Evolutionary conservation across 116 monocot species (phyloP).

Genomic region (Trichopus zeylanicus): DNA sequence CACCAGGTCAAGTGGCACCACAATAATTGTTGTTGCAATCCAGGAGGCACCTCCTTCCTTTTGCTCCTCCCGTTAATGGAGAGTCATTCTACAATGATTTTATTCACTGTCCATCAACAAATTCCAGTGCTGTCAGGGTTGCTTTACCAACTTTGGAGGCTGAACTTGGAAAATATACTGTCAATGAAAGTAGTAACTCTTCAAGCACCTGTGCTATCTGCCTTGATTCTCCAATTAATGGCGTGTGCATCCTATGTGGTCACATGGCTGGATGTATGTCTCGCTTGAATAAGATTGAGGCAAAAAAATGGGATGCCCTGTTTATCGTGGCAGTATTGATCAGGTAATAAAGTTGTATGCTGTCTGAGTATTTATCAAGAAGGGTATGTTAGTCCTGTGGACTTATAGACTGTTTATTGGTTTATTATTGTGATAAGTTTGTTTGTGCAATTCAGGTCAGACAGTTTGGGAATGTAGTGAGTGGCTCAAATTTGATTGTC

Average conservation of each 20-base stretch:
- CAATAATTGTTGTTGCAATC: neutral
- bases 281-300: conserved; percentile 72
- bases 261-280: conserved; percentile 98
- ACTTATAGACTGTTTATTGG: too few species aligned
- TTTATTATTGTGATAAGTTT: too few species aligned
- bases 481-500: too few species aligned
- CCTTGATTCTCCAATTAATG: conserved; percentile 68
- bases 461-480: too few species aligned
- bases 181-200: neutral
- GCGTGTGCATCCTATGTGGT: conserved; percentile 88
- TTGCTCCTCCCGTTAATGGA: conserved; percentile 35
- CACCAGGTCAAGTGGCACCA: conserved; percentile 16
- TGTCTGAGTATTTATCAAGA: too few species aligned
- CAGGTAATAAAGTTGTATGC: conserved; percentile 71
- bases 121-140: conserved; percentile 35
- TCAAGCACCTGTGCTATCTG: conserved; percentile 65
- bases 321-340: conserved; percentile 68
- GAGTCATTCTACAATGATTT: conserved; percentile 17
- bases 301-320: conserved; percentile 73
- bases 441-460: too few species aligned
- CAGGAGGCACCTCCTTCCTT: conserved; percentile 18
- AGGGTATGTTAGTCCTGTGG: too few species aligned
- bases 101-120: conserved; percentile 49
- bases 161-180: neutral
- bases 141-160: conserved; percentile 4